These are phyloP conservation scores for Diospyros lotus DNA, from an alignment of 148 eudicot genomes.

Conservation along the genomic window DNA sequence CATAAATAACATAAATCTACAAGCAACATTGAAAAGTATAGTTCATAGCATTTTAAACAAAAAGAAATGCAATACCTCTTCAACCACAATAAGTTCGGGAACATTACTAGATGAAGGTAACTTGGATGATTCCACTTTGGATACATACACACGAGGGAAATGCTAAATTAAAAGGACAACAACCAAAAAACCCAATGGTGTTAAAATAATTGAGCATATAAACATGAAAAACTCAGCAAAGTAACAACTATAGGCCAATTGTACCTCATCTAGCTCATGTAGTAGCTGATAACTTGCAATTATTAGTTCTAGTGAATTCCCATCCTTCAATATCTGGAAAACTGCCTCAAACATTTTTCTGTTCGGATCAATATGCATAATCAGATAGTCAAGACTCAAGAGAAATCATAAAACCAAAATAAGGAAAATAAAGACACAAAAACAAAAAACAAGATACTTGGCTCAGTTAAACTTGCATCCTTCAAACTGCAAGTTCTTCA, in stretches of 20 bases:
- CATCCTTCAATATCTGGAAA: slow-evolving; percentile 64
- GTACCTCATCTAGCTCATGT: slow-evolving; percentile 69
- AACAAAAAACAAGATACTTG: background rate
- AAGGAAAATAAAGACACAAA: background rate
- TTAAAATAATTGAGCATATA: background rate
- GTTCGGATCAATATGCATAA: slow-evolving; percentile 15
- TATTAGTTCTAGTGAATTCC: slow-evolving; percentile 62
- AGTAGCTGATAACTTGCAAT: slow-evolving; percentile 73
- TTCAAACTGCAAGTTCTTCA: background rate
- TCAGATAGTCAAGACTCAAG: slow-evolving; percentile 2
- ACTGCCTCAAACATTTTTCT: slow-evolving; percentile 80
- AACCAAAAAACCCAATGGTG: background rate
- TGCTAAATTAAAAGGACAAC: slow-evolving; percentile 35
- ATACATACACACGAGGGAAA: slow-evolving; percentile 54
- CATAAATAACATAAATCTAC: background rate
- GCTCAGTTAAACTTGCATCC: background rate
- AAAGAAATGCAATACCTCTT: slow-evolving; percentile 44
- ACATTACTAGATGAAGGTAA: slow-evolving; percentile 26
- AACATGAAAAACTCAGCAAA: background rate
- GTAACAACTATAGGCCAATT: slow-evolving; percentile 2
- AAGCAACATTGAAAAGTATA: background rate
- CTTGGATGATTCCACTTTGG: slow-evolving; percentile 22
- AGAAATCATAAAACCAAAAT: background rate
- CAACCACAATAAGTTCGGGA: slow-evolving; percentile 43
- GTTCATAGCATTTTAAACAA: background rate